These are phyloP conservation scores for Westerdykella ornata DNA, from an alignment of 2,329 filamentous ascomycete genomes.

Conservation along the genomic window DNA sequence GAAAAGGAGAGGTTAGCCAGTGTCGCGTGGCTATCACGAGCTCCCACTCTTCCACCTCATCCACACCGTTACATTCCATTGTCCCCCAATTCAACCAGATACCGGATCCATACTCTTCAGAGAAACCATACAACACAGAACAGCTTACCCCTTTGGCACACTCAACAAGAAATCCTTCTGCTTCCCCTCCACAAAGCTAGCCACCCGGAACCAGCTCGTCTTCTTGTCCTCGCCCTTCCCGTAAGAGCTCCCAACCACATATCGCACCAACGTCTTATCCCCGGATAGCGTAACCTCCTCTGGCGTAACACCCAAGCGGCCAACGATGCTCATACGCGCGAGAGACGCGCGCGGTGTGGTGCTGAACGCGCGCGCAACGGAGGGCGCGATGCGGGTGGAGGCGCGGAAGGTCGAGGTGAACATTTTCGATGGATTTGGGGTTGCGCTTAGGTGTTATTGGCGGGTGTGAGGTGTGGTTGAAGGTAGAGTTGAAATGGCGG, in stretches of 20 bases:
- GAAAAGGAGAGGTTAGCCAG: not conserved
- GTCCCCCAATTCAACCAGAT: not conserved
- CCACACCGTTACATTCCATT: not conserved
- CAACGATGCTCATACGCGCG: slow-evolving; percentile 79
- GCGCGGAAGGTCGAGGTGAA: slow-evolving; percentile 41
- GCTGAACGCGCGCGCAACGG: slow-evolving; percentile 64
- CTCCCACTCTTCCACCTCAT: not conserved
- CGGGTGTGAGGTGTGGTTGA: not conserved
- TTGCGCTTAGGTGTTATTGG: no score
- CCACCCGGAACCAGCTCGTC: slow-evolving; percentile 80
- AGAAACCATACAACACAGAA: slow-evolving; percentile 6
- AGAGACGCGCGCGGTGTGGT: slow-evolving; percentile 56
- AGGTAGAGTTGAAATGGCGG: not conserved
- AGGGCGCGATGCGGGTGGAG: slow-evolving; percentile 44
- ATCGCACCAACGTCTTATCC: slow-evolving; percentile 70
- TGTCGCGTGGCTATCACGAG: not conserved
- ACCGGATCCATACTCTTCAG: not conserved
- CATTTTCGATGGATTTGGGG: slow-evolving; percentile 14
- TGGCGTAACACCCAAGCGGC: slow-evolving; percentile 72
- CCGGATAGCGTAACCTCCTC: slow-evolving; percentile 69
- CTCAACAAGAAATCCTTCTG: slow-evolving; percentile 64
- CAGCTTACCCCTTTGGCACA: slow-evolving; percentile 74
- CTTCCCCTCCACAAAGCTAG: slow-evolving; percentile 65
- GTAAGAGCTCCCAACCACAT: slow-evolving; percentile 63
- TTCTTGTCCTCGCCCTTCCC: slow-evolving; percentile 64